Evolutionary conservation across 2,329 filamentous ascomycete species (phyloP).

Genomic region (Claviceps arundinis): DNA sequence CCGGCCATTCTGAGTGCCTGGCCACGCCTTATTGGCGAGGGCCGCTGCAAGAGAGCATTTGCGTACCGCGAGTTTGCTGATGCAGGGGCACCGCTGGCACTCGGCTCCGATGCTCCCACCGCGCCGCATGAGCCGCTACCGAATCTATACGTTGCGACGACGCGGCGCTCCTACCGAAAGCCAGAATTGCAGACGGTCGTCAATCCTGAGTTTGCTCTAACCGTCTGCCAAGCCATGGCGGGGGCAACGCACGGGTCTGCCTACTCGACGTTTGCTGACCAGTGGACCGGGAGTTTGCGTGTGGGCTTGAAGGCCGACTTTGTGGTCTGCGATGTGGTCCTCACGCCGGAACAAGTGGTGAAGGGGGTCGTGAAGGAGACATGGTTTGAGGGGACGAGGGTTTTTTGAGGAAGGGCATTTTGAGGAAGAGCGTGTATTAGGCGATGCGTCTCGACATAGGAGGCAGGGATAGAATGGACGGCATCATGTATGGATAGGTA

Average conservation of each 20-base stretch:
- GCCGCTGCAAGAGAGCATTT: constrained; percentile 44
- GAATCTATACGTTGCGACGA: constrained; percentile 47
- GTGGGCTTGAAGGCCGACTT: constrained; percentile 45
- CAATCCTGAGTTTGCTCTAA: constrained; percentile 40
- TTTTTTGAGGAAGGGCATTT: constrained; percentile 15
- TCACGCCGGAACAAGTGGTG: constrained; percentile 32
- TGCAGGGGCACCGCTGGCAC: constrained; percentile 37
- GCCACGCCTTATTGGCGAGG: constrained; percentile 40
- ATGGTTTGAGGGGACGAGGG: constrained; percentile 35
- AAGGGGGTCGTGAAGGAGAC: constrained; percentile 35
- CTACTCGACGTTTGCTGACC: constrained; percentile 44
- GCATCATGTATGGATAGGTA: not conserved
- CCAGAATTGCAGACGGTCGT: constrained; percentile 27
- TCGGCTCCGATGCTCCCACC: constrained; percentile 47
- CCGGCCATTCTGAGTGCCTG: constrained; percentile 49
- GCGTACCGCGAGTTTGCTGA: constrained; percentile 49
- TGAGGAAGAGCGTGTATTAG: not conserved
- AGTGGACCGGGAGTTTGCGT: constrained; percentile 37
- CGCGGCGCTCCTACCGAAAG: constrained; percentile 39
- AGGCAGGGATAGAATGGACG: not conserved
- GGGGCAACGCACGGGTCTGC: constrained; percentile 43
- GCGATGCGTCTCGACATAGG: not conserved
- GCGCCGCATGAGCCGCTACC: constrained; percentile 40
- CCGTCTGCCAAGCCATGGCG: constrained; percentile 37
- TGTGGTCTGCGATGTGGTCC: constrained; percentile 35